phyloP scores from a whole-genome alignment of 768 basidiomycete genomes.

The Lactifluus hygrophoroides region DNA sequence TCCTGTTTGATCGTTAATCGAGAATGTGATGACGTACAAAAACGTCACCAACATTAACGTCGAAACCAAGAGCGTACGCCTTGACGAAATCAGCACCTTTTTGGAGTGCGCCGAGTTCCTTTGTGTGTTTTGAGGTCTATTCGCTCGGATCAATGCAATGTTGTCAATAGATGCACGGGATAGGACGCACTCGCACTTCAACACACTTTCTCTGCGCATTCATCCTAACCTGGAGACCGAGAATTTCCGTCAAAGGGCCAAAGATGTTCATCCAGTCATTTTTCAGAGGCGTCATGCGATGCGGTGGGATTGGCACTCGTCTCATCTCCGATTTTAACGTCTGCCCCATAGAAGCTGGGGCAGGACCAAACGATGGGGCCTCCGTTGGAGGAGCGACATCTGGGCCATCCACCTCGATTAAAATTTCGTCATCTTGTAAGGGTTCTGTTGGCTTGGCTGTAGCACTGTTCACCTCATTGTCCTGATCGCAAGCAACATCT shows the following conservation, averaged over 20 bases:
- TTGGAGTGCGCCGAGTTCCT: slow-evolving; percentile 86
- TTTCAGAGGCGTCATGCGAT: slow-evolving; percentile 95
- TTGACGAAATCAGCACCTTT: slow-evolving; percentile 97
- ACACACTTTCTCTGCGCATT: slow-evolving; percentile 84
- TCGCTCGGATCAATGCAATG: not conserved
- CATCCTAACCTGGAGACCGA: slow-evolving; percentile 95
- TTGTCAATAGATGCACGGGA: not conserved
- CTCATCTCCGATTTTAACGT: slow-evolving; percentile 76
- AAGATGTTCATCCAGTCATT: slow-evolving; percentile 96
- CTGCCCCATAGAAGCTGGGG: slow-evolving; percentile 44
- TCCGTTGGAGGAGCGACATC: slow-evolving; percentile 36
- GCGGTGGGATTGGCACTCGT: slow-evolving; percentile 87
- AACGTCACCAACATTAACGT: slow-evolving; percentile 67
- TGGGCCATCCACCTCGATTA: slow-evolving; percentile 47
- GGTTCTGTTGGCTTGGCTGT: slow-evolving; percentile 6
- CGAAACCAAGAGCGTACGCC: slow-evolving; percentile 90
- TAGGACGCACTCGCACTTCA: slow-evolving; percentile 79
- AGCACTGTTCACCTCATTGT: slow-evolving; percentile 1
- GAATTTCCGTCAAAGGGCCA: slow-evolving; percentile 88
- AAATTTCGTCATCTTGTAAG: slow-evolving; percentile 49
- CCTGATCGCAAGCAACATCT: slow-evolving; percentile 3
- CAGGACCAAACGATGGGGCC: slow-evolving; percentile 62
- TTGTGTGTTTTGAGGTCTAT: slow-evolving; percentile 91
- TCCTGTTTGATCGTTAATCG: slow-evolving; percentile 45
- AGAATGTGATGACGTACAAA: not conserved